A percentile compares a stretch with the other conserved stretches of the same genome.
Conservation (phyloP, 2,329 filamentous ascomycete species). For the Tolypocladium guangdongense region DNA sequence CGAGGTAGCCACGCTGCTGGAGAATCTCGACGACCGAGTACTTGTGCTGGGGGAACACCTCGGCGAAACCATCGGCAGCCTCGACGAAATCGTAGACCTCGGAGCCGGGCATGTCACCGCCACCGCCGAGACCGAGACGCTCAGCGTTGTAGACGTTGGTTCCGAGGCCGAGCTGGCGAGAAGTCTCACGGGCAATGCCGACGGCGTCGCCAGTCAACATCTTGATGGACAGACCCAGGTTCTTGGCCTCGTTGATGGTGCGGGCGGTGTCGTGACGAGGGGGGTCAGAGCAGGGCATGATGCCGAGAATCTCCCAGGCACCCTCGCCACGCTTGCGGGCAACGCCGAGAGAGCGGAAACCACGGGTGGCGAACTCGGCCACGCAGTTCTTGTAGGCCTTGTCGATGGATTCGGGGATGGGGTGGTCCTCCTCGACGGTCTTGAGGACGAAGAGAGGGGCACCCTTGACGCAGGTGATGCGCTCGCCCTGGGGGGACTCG, state of each 20-base stretch:
- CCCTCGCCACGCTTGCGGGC: conserved; percentile 76
- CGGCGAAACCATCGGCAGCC: conserved; percentile 88
- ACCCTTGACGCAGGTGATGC: conserved; percentile 83
- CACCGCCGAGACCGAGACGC: conserved; percentile 79
- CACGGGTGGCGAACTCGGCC: conserved; percentile 81
- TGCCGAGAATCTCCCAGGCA: conserved; percentile 84
- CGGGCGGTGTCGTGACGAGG: conserved; percentile 83
- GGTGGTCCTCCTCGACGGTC: conserved; percentile 77
- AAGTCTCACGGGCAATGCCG: conserved; percentile 85
- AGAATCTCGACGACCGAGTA: conserved; percentile 90
- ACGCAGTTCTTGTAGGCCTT: conserved; percentile 87
- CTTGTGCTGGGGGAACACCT: conserved; percentile 93
- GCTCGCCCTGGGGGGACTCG: conserved; percentile 71
- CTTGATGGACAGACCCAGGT: conserved; percentile 81
- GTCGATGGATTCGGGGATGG: conserved; percentile 65
- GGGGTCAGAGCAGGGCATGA: conserved; percentile 90
- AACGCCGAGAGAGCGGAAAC: conserved; percentile 89
- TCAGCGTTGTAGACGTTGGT: conserved; percentile 93
- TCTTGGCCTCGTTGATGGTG: conserved; percentile 84
- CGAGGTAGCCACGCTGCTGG: conserved; percentile 84
- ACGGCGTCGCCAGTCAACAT: conserved; percentile 95
- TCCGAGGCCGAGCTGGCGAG: conserved; percentile 79
- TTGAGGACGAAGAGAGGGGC: conserved; percentile 79
- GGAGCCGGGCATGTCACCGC: conserved; percentile 86
- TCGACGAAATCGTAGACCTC: conserved; percentile 94